Evolutionary conservation across 2,329 filamentous ascomycete genomes (phyloP), one percentile per base, ranked within the genome.

Genomic region (Penicillium palitans): DNA sequence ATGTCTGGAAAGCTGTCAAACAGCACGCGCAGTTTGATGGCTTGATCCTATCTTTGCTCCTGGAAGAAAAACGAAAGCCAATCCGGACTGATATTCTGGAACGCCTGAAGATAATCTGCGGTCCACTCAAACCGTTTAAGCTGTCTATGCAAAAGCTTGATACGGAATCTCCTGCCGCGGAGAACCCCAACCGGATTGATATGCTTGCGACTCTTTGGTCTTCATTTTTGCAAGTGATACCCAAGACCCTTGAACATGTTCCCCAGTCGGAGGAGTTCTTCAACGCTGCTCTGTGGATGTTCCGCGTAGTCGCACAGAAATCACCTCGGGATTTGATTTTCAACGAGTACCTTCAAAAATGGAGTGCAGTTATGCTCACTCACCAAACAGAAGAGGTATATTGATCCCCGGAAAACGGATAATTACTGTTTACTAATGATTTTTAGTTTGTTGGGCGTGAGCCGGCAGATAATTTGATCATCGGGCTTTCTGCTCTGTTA

Each of bases 141-240:
- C 68, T 69, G 53, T 55, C 62, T 6, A 56, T 49, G 24, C 70
- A 67, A 37, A 15, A 58, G 21, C 46, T 55, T 17, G 31, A 55
- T 3, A 60, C 61, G 21, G 70, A 69, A 37, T 50, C 48, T 15
- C 54, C 66, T 46, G 35, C 52, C 17, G 48, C 64, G 10, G 72
- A 74, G 42, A 70, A 66, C 21, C 65, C 71, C 21, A 64, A 62
- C n/a, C 68, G 70, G 17, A 64, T 76, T 33, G 74, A 76, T 59
- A 76, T 78, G 59, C 68, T 80, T 27, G 71, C 72, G 2, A 78
- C 76, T 31, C 69, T 82, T 44, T 83, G 80, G 80, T 69, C 73
- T 21, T 69, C 76, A 5, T 68, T 82, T 55, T 69, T 73, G 27
- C 65, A 72, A 27, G 70, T 76, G 24, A 72, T 82, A 40, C 74